Conservation (phyloP, 1,139 yeast species). For the Starmera stellimalicola region DNA sequence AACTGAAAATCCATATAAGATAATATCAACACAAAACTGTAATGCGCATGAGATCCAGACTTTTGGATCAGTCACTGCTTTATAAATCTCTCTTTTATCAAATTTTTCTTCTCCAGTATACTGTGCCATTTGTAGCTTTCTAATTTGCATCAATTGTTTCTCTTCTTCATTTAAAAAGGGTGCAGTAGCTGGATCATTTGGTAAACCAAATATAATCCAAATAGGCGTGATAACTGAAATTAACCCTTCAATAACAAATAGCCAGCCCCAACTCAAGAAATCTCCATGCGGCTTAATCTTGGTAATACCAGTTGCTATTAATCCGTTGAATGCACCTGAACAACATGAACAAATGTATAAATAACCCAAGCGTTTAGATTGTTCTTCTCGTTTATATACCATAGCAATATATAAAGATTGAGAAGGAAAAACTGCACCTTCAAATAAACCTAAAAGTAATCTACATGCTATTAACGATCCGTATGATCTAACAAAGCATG, state of each 20-base stretch:
- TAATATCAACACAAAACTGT: conserved; percentile 33
- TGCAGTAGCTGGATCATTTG: conserved; percentile 30
- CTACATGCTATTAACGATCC: conserved; percentile 31
- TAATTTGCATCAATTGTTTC: conserved; percentile 15
- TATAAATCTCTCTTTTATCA: background rate
- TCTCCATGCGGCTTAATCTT: conserved; percentile 20
- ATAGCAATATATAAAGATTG: conserved; percentile 22
- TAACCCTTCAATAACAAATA: conserved; percentile 27
- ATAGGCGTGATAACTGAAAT: conserved; percentile 21
- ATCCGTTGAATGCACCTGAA: conserved; percentile 27
- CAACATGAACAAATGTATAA: conserved; percentile 20
- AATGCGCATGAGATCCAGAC: conserved; percentile 35
- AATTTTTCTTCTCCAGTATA: conserved; percentile 1
- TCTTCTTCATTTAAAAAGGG: conserved; percentile 30
- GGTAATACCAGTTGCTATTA: conserved; percentile 29
- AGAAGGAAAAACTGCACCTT: conserved; percentile 38
- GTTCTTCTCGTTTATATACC: conserved; percentile 23
- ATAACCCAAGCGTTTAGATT: conserved; percentile 25
- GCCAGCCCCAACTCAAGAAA: conserved; percentile 23
- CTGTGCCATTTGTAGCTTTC: background rate
- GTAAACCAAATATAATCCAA: conserved; percentile 23
- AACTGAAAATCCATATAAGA: conserved; percentile 34
- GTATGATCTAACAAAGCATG: conserved; percentile 27
- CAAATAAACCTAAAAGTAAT: conserved; percentile 35
- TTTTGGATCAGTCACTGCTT: conserved; percentile 27